Evolutionary conservation across 352 stramenopile species (phyloP), one percentile per base, ranked within the genome.

Genomic region (Pseudoperonospora humuli): DNA sequence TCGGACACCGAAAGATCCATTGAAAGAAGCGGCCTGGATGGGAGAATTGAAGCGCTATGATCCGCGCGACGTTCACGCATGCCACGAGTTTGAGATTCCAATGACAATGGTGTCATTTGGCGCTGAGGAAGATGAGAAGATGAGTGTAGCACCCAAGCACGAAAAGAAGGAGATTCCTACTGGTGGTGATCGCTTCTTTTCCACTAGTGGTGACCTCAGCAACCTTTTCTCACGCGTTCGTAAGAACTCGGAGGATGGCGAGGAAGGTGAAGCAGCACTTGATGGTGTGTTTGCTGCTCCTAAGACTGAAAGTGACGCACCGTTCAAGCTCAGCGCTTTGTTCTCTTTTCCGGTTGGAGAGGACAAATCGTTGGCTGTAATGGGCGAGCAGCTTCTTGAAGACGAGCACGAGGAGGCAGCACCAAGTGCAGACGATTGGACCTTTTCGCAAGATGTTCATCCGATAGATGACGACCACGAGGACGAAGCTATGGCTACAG

Each of bases 1-100:
- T 18, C 61, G 75, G 20, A 39, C 57, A 18, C 66, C 67, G 4
- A 80, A 83, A 46, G 71, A 83, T 24, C 67, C 67, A 25, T 61
- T 84, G 15, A 84, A 84, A 48, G 70, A 88, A 50, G 73, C 76
- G 3, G 71, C 70, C n/a, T 88, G 76, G 75, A 86, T 88, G 76
- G 76, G 76, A n/a, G 50, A 70, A 23, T 42, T 83, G 15, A 74
- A 75, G 54, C 71, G 76, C 21, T 88, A 88, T 53, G 72, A 88
- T 34, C 76, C 76, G 18, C 65, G 69, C 15, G 55, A 75, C 23
- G 35, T 58, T 2, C 39, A 65, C 20, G 57, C 64, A 6, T 63
- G 66, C 2, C 45, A 28, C n/a, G 57, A 75, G 51, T 84, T 79
- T 19, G 76, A 88, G 45, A 46, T 84, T 10, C 44, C 61, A 6